Evolutionary conservation across 352 stramenopile genomes (phyloP), one percentile per base, ranked within the genome.

Genomic region (Phytophthora nicotianae): DNA sequence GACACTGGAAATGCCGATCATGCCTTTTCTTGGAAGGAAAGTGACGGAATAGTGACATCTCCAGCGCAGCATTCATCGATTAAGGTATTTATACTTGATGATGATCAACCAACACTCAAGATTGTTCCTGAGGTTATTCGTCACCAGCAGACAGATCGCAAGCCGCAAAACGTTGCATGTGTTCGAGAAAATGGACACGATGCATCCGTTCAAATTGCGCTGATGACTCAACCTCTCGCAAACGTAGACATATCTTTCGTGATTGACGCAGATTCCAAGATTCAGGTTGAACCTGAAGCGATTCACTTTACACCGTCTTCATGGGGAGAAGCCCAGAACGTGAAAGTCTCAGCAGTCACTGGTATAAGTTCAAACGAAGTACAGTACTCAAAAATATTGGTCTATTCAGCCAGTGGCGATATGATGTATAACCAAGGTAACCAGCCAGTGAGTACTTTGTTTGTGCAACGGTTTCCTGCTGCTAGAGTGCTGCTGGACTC

Each of bases 1-100:
- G 71, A 88, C 11, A 85, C 81, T 9, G 83, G 83, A 20, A 82
- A 89, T 58, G 19, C 41, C 0, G 45, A 74, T 5, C 83, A 90
- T 23, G 65, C 63, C 11, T 90, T 83, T 58, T 54, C 65, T 0
- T 92, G 81, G 81, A 23, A 47, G 1, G 75, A 86, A 37, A 46
- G 9, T 11, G 58, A 68, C 27, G 83, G 80, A 2, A 65, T 91
- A 5, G 50, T 89, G 47, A 90, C 81, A 4, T 71, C 76, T 48
- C 83, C 83, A 7, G 26, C 24, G 4, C 11, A 48, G 2, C 42
- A 48, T 13, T 50, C 59, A 4, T 52, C 38, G 1, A 41, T 90
- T 26, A 53, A 68, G 1, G 70, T 42, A 7, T 90, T 76, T 51
- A 73, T 84, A 32, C 60, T 92, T 1, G 81, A 89, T 56, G 69